These are phyloP conservation scores for Nakaseomyces glabratus DNA, from an alignment of 1,139 yeast genomes.

Conservation along the genomic window DNA sequence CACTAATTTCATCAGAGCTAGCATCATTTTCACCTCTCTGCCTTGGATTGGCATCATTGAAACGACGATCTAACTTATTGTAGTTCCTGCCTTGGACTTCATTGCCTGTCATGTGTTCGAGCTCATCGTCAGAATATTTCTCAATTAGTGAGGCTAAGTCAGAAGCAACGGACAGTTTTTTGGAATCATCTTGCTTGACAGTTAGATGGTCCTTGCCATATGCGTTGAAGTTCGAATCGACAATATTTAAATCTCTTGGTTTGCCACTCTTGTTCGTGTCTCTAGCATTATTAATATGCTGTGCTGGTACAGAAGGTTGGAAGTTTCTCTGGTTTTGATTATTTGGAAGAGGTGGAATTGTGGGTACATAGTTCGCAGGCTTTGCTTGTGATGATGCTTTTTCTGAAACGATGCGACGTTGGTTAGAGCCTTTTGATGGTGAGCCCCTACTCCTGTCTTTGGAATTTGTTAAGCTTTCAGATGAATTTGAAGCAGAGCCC, in stretches of 20 bases:
- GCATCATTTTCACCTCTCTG: constrained; percentile 1
- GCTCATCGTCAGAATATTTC: constrained; percentile 6
- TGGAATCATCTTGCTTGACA: constrained; percentile 2
- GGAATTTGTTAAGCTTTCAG: not conserved
- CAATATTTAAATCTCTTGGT: constrained; percentile 3
- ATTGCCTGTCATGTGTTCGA: not conserved
- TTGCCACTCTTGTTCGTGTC: not conserved
- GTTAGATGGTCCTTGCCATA: not conserved
- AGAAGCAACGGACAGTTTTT: constrained; percentile 7
- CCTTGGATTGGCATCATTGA: not conserved
- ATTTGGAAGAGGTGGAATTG: constrained; percentile 4
- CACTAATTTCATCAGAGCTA: constrained; percentile 11
- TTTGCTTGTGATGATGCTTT: not conserved
- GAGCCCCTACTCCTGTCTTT: not conserved
- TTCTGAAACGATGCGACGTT: constrained; percentile 6
- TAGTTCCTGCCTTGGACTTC: not conserved
- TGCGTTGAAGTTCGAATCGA: constrained; percentile 6
- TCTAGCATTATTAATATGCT: not conserved
- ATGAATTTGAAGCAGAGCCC: not conserved
- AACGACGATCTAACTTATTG: not conserved
- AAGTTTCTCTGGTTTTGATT: not conserved
- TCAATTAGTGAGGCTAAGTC: constrained; percentile 7
- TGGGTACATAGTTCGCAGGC: not conserved
- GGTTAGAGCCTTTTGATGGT: not conserved
- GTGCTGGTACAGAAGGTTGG: not conserved